Conservation (phyloP, 1,284 basidiomycete genomes). For the Veloporphyrellus conicus region DNA sequence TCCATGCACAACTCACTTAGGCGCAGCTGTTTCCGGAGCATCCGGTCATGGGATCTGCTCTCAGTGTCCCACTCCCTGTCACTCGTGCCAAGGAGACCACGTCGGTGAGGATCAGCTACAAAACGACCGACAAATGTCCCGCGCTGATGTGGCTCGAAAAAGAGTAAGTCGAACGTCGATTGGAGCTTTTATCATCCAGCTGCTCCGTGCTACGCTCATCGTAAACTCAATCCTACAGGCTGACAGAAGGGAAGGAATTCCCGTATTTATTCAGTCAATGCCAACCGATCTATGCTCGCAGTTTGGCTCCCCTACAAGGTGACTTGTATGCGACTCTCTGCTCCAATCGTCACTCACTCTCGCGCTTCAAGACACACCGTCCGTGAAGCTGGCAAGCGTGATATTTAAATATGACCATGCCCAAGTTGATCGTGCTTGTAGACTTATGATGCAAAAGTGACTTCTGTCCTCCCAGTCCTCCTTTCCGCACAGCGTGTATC, state of each 20-base stretch:
- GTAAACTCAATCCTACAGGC: slow-evolving; percentile 42
- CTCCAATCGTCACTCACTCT: slow-evolving; percentile 1
- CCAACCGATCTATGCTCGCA: slow-evolving; percentile 86
- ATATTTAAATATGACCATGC: neutral
- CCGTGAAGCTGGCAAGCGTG: slow-evolving; percentile 61
- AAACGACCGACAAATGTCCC: slow-evolving; percentile 77
- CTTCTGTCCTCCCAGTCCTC: slow-evolving; percentile 75
- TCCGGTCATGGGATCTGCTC: slow-evolving; percentile 69
- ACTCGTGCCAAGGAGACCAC: slow-evolving; percentile 44
- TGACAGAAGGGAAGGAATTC: slow-evolving; percentile 84
- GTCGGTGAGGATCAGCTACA: slow-evolving; percentile 65
- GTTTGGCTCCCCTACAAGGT: slow-evolving; percentile 80
- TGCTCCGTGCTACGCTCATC: neutral
- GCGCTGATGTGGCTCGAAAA: slow-evolving; percentile 92
- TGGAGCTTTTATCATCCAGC: neutral
- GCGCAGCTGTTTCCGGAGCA: slow-evolving; percentile 53
- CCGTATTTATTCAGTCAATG: slow-evolving; percentile 94
- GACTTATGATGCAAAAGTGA: slow-evolving; percentile 76
- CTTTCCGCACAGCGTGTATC: slow-evolving; percentile 78
- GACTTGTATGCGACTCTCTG: neutral
- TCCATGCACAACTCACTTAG: slow-evolving; percentile 32
- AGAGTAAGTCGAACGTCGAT: slow-evolving; percentile 48
- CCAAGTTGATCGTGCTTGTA: slow-evolving; percentile 27
- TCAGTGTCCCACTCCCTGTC: slow-evolving; percentile 51
- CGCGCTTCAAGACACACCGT: slow-evolving; percentile 52